These are phyloP conservation scores for Diospyros lotus DNA, from an alignment of 148 eudicot genomes.

Conservation along the genomic window DNA sequence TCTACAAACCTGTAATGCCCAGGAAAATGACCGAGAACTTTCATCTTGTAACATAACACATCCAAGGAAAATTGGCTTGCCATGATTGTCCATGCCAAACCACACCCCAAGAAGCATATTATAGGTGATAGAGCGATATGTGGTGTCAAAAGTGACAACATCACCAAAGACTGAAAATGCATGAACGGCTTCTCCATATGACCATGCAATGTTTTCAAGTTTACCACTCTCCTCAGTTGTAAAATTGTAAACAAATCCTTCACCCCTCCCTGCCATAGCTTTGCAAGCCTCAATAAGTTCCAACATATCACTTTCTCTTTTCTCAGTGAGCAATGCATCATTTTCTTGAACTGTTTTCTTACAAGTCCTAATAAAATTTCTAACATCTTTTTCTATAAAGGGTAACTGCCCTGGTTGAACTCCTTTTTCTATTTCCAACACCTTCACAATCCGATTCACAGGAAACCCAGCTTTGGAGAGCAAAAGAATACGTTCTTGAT, in stretches of 20 bases:
- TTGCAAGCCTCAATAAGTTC: slow-evolving; percentile 65
- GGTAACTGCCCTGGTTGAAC: slow-evolving; percentile 66
- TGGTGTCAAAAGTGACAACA: slow-evolving; percentile 55
- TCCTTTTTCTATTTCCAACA: slow-evolving; percentile 62
- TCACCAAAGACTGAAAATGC: slow-evolving; percentile 49
- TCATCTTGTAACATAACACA: slow-evolving; percentile 69
- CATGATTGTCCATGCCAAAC: slow-evolving; percentile 64
- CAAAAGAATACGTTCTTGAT: slow-evolving; percentile 65
- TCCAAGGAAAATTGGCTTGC: slow-evolving; percentile 46
- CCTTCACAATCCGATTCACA: slow-evolving; percentile 52
- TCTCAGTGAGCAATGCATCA: slow-evolving; percentile 45
- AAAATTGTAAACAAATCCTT: slow-evolving; percentile 49
- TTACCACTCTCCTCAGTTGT: slow-evolving; percentile 48
- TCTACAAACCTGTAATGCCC: slow-evolving; percentile 66
- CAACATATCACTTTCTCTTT: slow-evolving; percentile 51
- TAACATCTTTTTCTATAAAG: slow-evolving; percentile 64
- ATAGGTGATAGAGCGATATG: slow-evolving; percentile 59
- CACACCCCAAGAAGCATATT: slow-evolving; percentile 59
- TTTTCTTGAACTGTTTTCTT: slow-evolving; percentile 59
- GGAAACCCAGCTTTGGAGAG: slow-evolving; percentile 77
- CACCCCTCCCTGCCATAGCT: slow-evolving; percentile 36
- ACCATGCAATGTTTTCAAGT: slow-evolving; percentile 63
- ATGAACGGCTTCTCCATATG: slow-evolving; percentile 51
- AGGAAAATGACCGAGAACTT: slow-evolving; percentile 40
- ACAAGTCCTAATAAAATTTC: slow-evolving; percentile 59